Percentiles rank a stretch among this genome's conserved stretches.
phyloP scores from a whole-genome alignment of 2,329 filamentous ascomycete species.

The Chaetoscypha palmicola region DNA sequence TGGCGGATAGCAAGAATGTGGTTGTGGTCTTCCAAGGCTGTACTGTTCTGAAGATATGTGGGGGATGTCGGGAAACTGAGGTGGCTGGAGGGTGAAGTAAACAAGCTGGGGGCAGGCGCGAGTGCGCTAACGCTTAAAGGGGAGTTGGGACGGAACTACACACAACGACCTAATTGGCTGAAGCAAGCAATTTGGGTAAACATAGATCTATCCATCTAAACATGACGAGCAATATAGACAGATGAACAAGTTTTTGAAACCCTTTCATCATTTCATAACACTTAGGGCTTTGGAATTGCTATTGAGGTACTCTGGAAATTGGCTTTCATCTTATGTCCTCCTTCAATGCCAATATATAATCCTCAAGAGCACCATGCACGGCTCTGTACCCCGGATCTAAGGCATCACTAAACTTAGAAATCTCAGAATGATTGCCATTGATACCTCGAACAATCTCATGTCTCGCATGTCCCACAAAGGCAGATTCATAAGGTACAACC shows the following conservation, averaged over 20 bases:
- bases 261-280: no score
- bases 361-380: conserved; percentile 3
- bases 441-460: conserved; percentile 1
- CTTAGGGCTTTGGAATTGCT: no score
- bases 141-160: no score
- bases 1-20: neutral
- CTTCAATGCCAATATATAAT: conserved; percentile 5
- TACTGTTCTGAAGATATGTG: neutral
- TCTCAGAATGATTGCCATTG: conserved; percentile 5
- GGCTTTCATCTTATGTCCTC: neutral
- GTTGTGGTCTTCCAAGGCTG: neutral
- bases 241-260: no score
- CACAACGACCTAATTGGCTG: no score
- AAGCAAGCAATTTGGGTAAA: no score
- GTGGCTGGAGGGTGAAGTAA: conserved; percentile 5
- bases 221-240: no score
- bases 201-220: no score
- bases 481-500: conserved; percentile 3
- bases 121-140: neutral
- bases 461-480: conserved; percentile 1
- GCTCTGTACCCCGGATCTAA: conserved; percentile 1
- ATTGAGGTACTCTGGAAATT: no score
- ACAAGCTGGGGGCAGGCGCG: conserved; percentile 5
- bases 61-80: conserved; percentile 2
- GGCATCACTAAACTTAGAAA: neutral